phyloP scores from a whole-genome alignment of 129 eudicot genomes.

The Flaveria brownii region DNA sequence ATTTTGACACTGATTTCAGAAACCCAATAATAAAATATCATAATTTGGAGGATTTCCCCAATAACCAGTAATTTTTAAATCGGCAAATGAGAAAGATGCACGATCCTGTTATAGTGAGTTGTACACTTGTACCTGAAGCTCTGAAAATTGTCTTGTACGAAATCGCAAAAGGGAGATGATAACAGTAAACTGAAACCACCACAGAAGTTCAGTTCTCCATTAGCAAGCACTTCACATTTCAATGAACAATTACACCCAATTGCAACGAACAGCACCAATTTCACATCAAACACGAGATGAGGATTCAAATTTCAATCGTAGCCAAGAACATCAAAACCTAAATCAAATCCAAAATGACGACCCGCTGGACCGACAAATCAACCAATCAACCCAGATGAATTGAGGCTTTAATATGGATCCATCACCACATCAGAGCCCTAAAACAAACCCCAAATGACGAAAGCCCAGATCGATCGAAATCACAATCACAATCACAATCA shows the following conservation, averaged over 20 bases:
- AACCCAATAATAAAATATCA: slow-evolving; percentile 6
- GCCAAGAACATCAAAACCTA: not conserved
- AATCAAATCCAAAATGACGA: not conserved
- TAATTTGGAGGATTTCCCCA: not conserved
- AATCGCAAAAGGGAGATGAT: not conserved
- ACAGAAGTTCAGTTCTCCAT: not conserved
- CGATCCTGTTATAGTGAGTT: not conserved
- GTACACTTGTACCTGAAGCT: slow-evolving; percentile 27
- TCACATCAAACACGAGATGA: not conserved
- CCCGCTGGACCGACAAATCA: too few species aligned
- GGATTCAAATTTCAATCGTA: not conserved
- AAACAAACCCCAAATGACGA: not conserved
- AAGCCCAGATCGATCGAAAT: not conserved
- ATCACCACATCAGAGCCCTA: not conserved
- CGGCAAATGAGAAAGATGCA: not conserved
- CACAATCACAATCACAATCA: slow-evolving; percentile 16
- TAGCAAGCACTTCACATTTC: not conserved
- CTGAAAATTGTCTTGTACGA: slow-evolving; percentile 15
- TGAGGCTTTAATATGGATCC: not conserved
- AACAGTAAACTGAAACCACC: not conserved
- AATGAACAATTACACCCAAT: not conserved
- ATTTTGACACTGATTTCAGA: slow-evolving; percentile 7
- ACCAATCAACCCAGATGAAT: not conserved
- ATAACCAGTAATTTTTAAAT: not conserved
- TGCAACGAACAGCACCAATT: not conserved